A percentile compares a stretch with the other conserved stretches of the same genome.
Evolutionary conservation across 345 rosid species (phyloP).

Genomic region (Salix purpurea): DNA sequence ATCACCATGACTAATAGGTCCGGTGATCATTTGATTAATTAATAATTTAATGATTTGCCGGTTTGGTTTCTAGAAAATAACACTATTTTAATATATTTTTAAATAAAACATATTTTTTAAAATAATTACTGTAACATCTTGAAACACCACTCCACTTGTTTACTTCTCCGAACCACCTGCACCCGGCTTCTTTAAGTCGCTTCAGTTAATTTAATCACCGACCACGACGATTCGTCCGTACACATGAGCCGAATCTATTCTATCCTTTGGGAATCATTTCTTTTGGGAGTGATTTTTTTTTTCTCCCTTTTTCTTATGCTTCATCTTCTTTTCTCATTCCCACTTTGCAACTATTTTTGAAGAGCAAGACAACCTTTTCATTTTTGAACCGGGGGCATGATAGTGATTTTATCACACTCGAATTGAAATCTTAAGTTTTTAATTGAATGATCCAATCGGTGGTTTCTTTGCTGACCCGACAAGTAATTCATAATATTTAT

Average conservation of each 20-base stretch:
- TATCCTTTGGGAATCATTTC: not conserved
- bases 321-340: not conserved
- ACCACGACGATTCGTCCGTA: slow-evolving; percentile 22
- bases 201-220: slow-evolving; percentile 25
- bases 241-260: slow-evolving; percentile 9
- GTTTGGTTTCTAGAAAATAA: not conserved
- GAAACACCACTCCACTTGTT: not conserved
- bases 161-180: slow-evolving; percentile 23
- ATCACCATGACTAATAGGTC: not conserved
- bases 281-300: not conserved
- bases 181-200: not conserved
- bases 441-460: too few species aligned
- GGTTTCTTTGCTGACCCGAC: too few species aligned
- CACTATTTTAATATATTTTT: too few species aligned
- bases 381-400: too few species aligned
- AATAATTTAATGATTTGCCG: not conserved
- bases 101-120: too few species aligned
- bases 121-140: too few species aligned
- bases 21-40: not conserved
- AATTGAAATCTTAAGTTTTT: too few species aligned
- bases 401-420: too few species aligned
- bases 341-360: not conserved
- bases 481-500: too few species aligned
- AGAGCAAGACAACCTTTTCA: too few species aligned
- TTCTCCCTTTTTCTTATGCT: not conserved